These are phyloP conservation scores for Trebouxia sp. DNA, from an alignment of 139 green algal genomes.

Conservation along the genomic window DNA sequence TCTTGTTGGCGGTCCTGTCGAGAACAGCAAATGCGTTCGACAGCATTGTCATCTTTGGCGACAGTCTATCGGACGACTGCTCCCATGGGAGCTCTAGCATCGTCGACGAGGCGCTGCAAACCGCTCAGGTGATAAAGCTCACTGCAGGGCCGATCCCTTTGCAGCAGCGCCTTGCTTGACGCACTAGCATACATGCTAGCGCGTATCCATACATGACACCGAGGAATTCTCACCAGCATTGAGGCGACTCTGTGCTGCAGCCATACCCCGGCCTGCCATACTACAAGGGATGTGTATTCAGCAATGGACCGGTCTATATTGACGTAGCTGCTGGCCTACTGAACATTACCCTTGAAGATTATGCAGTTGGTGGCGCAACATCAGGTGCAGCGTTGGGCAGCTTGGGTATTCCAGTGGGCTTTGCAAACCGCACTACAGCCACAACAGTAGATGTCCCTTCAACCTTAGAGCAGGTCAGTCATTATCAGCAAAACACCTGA, in stretches of 20 bases:
- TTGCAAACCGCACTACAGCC: background rate
- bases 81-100: background rate
- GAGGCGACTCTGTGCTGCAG: background rate
- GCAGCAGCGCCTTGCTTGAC: background rate
- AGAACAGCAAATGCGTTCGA: too few relatives aligned
- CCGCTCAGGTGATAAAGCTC: conserved; percentile 11
- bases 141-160: too few relatives aligned
- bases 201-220: background rate
- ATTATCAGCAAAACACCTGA: too few relatives aligned
- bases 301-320: background rate
- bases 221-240: background rate
- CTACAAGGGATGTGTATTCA: conserved; percentile 18
- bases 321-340: background rate
- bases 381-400: background rate
- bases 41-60: background rate
- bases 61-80: conserved; percentile 9
- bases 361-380: background rate
- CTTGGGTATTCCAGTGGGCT: background rate
- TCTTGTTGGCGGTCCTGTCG: too few relatives aligned
- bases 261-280: conserved; percentile 1
- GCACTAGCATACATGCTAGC: too few relatives aligned
- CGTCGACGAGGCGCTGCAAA: background rate
- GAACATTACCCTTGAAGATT: background rate
- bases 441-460: background rate
- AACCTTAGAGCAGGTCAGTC: background rate